Evolutionary conservation across 768 basidiomycete genomes (phyloP), one percentile per base, ranked within the genome.

Genomic region (Phanerodontia chrysosporium): DNA sequence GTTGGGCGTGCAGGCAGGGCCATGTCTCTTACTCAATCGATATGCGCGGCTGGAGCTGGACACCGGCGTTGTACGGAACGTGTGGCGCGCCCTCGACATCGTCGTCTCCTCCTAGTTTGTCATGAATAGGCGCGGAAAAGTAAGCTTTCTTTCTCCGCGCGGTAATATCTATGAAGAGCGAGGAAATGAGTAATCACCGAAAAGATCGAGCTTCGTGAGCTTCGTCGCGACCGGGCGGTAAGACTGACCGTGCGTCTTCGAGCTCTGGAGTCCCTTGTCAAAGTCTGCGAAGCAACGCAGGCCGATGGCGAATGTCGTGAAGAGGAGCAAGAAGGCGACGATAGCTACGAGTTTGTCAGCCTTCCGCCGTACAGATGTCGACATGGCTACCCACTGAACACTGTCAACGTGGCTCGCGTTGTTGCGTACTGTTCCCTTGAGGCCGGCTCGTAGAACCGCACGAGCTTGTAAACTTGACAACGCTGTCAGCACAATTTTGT

Each of bases 331-430:
- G 73, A 93, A 90, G 0, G 91, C 84, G 54, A 86, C 78, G 61
- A 92, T 81, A 24, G 89, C 92, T 94, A 62, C 32, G 49, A 39
- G 55, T 36, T 49, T 21, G 21, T 59, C 42, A 25, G 49, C 28
- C 16, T n/a, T n/a, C n/a, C n/a, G n/a, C n/a, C n/a, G n/a, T n/a
- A n/a, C n/a, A n/a, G n/a, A n/a, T n/a, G n/a, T n/a, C n/a, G n/a
- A n/a, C n/a, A n/a, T n/a, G n/a, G n/a, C n/a, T n/a, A 76, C 83
- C 51, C 67, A 94, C 92, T 90, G 77, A 93, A 94, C 29, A 84
- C 79, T 3, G 90, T 91, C 13, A 94, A 75, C 8, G 92, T 90
- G 53, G 83, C 86, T 54, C 91, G 80, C 21, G 91, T 92, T n/a
- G 89, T 84, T 24, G 71, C 65, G 66, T 94, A 94, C 62, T 80